These are phyloP conservation scores for Tanacetum coccineum DNA, from an alignment of 129 eudicot genomes.

Conservation along the genomic window DNA sequence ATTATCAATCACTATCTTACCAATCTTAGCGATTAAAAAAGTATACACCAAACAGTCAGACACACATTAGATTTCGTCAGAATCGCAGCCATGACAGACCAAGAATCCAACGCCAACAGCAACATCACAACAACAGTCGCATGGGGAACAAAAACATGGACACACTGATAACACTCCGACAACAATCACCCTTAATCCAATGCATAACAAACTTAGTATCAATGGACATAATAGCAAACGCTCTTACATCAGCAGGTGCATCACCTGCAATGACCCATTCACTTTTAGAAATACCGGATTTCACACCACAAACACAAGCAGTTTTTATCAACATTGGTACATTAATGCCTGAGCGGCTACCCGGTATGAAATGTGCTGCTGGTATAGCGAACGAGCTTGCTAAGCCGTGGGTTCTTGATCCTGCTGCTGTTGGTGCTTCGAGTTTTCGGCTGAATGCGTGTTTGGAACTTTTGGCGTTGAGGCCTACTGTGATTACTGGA, in stretches of 20 bases:
- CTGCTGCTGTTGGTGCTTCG: constrained; percentile 85
- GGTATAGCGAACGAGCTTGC: constrained; percentile 35
- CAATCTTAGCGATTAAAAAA: too few species aligned
- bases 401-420: constrained; percentile 96
- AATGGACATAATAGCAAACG: constrained; percentile 89
- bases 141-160: neutral
- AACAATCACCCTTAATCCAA: neutral
- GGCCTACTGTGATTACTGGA: constrained; percentile 75
- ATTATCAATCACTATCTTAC: too few species aligned
- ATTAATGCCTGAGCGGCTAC: constrained; percentile 65
- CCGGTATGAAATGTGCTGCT: constrained; percentile 85
- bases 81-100: too few species aligned
- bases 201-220: constrained; percentile 65
- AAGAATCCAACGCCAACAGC: too few species aligned
- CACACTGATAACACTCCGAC: neutral
- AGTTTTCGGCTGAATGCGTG: constrained; percentile 70
- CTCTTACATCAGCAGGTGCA: constrained; percentile 85
- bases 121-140: neutral
- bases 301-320: constrained; percentile 61
- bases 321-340: constrained; percentile 81
- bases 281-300: constrained; percentile 69
- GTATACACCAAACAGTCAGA: too few species aligned
- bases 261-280: constrained; percentile 92
- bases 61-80: too few species aligned
- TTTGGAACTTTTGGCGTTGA: constrained; percentile 54